These are phyloP conservation scores for Calonectria pseudoturangicola DNA, from an alignment of 2,329 filamentous ascomycete genomes.

Conservation along the genomic window DNA sequence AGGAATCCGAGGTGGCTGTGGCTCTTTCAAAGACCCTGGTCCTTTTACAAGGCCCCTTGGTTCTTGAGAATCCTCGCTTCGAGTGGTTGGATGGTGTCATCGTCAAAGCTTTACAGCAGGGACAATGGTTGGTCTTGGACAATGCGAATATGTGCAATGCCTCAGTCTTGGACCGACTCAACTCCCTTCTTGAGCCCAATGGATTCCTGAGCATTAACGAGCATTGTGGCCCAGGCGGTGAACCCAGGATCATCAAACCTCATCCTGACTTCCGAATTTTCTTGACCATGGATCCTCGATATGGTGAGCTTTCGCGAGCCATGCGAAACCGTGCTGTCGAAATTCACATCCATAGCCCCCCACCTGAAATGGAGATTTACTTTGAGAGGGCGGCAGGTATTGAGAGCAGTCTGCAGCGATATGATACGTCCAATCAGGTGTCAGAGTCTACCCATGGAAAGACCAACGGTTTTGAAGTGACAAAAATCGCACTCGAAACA, in stretches of 20 bases:
- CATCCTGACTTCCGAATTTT: slow-evolving; percentile 94
- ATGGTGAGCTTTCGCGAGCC: slow-evolving; percentile 94
- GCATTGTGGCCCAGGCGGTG: slow-evolving; percentile 88
- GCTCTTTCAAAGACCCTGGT: slow-evolving; percentile 69
- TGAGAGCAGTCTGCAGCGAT: slow-evolving; percentile 71
- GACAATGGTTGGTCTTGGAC: slow-evolving; percentile 95
- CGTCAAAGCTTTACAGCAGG: slow-evolving; percentile 88
- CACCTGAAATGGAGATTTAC: slow-evolving; percentile 57
- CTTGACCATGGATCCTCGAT: slow-evolving; percentile 91
- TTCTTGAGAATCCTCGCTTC: slow-evolving; percentile 85
- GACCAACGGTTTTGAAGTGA: slow-evolving; percentile 51
- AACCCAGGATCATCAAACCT: slow-evolving; percentile 85
- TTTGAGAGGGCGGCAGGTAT: slow-evolving; percentile 66
- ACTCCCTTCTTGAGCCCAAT: slow-evolving; percentile 93
- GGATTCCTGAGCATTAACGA: slow-evolving; percentile 94
- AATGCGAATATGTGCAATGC: slow-evolving; percentile 98
- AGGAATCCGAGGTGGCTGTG: slow-evolving; percentile 66
- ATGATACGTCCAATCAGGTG: slow-evolving; percentile 61
- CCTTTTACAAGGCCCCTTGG: slow-evolving; percentile 71
- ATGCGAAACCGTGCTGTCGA: slow-evolving; percentile 98
- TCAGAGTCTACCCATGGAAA: slow-evolving; percentile 53
- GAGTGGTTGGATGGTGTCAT: slow-evolving; percentile 97
- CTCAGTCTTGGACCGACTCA: slow-evolving; percentile 94
- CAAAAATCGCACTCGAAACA: slow-evolving; percentile 65
- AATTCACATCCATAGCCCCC: slow-evolving; percentile 80